Percentiles rank a stretch among this genome's conserved stretches.
Evolutionary conservation across 2,329 filamentous ascomycete species (phyloP).

Genomic region (Ascochyta lentis): DNA sequence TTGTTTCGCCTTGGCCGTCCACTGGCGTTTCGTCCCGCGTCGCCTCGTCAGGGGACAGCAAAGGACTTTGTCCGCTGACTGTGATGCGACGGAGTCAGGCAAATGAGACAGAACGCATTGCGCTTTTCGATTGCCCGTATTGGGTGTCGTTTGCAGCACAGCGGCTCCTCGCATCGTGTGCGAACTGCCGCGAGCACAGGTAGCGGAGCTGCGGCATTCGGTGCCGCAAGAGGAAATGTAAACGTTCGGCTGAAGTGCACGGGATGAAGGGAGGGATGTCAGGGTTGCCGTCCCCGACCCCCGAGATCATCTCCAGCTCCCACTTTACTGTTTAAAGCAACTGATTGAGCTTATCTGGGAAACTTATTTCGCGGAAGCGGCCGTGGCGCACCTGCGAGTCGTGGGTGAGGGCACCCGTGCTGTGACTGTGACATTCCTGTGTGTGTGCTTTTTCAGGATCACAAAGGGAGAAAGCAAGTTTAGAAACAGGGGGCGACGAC

Average conservation of each 20-base stretch:
- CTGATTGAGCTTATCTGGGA: slow-evolving; percentile 3
- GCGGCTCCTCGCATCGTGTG: slow-evolving; percentile 7
- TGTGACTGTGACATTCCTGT: slow-evolving; percentile 9
- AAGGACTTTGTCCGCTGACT: neutral
- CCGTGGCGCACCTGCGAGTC: slow-evolving; percentile 11
- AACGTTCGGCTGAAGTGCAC: slow-evolving; percentile 16
- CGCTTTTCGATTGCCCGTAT: neutral
- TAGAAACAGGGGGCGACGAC: slow-evolving; percentile 4
- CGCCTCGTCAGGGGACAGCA: neutral
- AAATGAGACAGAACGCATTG: slow-evolving; percentile 15
- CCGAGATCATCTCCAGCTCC: slow-evolving; percentile 16
- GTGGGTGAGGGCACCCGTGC: slow-evolving; percentile 9
- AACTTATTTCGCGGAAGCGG: slow-evolving; percentile 18
- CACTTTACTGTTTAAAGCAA: slow-evolving; percentile 10
- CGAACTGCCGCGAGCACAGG: slow-evolving; percentile 5
- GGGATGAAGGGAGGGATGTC: slow-evolving; percentile 7
- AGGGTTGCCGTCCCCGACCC: slow-evolving; percentile 8
- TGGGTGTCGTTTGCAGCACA: slow-evolving; percentile 3
- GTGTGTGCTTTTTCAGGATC: slow-evolving; percentile 15
- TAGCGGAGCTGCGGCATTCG: slow-evolving; percentile 2
- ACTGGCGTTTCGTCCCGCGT: slow-evolving; percentile 10
- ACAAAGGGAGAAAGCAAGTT: slow-evolving; percentile 14
- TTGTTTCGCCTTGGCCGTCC: slow-evolving; percentile 29
- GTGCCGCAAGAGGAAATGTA: slow-evolving; percentile 14
- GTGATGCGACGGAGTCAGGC: slow-evolving; percentile 5